Evolutionary conservation across 208 protist genomes (phyloP), one percentile per base, ranked within the genome.

Genomic region (Trypanosoma grayi): DNA sequence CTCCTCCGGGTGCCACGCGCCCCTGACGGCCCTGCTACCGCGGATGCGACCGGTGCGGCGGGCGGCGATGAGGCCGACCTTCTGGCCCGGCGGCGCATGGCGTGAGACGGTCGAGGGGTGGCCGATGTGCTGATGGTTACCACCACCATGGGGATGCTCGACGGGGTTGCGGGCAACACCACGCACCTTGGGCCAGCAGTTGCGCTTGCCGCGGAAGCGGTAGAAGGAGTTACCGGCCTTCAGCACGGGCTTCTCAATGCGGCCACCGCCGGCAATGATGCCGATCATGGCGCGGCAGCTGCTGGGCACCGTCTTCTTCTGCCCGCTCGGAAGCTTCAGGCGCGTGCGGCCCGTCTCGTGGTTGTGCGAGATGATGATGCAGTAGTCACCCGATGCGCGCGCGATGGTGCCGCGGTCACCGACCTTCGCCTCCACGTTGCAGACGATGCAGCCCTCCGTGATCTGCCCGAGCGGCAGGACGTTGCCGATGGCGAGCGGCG

Each of bases 41-140:
- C 93, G 86, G 57, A 98, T 82, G 68, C 87, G 84, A 85, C 98
- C 98, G 51, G 99, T 99, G 59, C 98, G 82, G 67, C 98, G 83
- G 62, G 98, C 98, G 56, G 98, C 98, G 68, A 99, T 99, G 55
- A 99, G 94, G 94, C 99, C 99, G 72, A 98, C 87, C 87, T 99
- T 99, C 70, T 96, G 90, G 84, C 98, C 98, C 56, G 98, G 83
- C 45, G 97, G 87, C 14, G 78, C 67, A 72, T 95, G 48, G 83
- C 84, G 74, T 86, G 84, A 94, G 24, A 97, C 87, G 54, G 96
- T 98, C 14, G 91, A 95, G 34, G 97, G 89, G 72, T 98, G 85
- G 83, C 99, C 99, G 88, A 99, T 98, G 85, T 99, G 99, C 95
- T 99, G 98, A 92, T 99, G 99, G 82, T 99, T 99, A 98, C 99